These are phyloP conservation scores for Rugonectria rugulosa DNA, from an alignment of 2,329 filamentous ascomycete genomes.

Conservation along the genomic window DNA sequence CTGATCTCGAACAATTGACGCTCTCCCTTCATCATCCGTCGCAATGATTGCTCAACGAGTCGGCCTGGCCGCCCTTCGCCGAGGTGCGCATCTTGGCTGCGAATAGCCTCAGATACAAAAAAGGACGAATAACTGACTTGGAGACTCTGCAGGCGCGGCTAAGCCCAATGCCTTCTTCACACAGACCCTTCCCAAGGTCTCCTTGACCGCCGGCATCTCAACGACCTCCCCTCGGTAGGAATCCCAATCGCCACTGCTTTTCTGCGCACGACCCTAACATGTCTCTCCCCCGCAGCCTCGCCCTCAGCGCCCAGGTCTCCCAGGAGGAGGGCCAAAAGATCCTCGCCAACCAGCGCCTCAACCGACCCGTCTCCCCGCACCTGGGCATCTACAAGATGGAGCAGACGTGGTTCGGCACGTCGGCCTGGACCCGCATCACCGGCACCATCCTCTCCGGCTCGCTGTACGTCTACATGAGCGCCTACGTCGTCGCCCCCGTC, in stretches of 20 bases:
- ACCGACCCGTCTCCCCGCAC: constrained; percentile 85
- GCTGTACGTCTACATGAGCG: constrained; percentile 81
- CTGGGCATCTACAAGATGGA: constrained; percentile 85
- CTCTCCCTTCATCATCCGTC: constrained; percentile 29
- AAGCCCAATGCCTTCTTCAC: constrained; percentile 56
- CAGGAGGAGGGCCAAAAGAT: constrained; percentile 64
- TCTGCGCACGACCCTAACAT: constrained; percentile 2
- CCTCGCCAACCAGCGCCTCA: constrained; percentile 81
- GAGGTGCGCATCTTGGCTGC: constrained; percentile 53
- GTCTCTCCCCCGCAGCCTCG: constrained; percentile 48
- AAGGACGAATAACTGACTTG: constrained; percentile 10
- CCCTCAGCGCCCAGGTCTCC: constrained; percentile 66
- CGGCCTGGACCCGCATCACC: constrained; percentile 82
- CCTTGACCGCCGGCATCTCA: constrained; percentile 51
- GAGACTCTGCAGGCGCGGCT: constrained; percentile 46
- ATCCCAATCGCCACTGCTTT: not conserved
- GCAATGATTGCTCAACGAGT: constrained; percentile 65
- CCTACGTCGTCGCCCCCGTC: constrained; percentile 82
- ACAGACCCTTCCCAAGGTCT: constrained; percentile 56
- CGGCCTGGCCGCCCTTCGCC: constrained; percentile 65
- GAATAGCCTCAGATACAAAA: constrained; percentile 26
- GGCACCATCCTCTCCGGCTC: constrained; percentile 74
- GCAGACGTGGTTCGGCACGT: constrained; percentile 83
- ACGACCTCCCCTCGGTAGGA: constrained; percentile 58
- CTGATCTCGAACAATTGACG: constrained; percentile 21